Percentiles rank a stretch among this genome's conserved stretches.
These are phyloP conservation scores for Helicostylum pulchrum DNA, from an alignment of 192 early-diverging fungal genomes.

Conservation along the genomic window DNA sequence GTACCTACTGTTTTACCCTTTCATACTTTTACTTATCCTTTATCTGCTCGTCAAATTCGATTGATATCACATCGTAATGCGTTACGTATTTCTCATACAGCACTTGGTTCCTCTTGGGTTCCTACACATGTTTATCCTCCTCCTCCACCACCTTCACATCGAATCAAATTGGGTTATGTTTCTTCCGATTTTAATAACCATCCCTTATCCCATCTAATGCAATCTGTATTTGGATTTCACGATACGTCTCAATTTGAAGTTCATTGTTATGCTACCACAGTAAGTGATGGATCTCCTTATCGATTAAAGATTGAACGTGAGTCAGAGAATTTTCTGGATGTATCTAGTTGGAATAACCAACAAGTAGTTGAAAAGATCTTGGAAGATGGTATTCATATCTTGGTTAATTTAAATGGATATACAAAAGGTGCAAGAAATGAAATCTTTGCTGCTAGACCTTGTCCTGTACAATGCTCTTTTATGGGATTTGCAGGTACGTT, in stretches of 20 bases:
- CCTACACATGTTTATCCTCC: slow-evolving; percentile 69
- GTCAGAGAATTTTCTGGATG: slow-evolving; percentile 79
- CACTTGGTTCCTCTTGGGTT: slow-evolving; percentile 58
- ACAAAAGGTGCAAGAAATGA: slow-evolving; percentile 95
- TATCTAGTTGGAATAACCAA: slow-evolving; percentile 65
- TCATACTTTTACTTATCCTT: slow-evolving; percentile 93
- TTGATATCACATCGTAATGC: slow-evolving; percentile 86
- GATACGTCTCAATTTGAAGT: slow-evolving; percentile 68
- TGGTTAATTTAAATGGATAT: slow-evolving; percentile 94
- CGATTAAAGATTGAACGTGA: slow-evolving; percentile 78
- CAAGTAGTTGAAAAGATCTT: slow-evolving; percentile 74
- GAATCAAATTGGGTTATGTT: slow-evolving; percentile 82
- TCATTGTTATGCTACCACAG: slow-evolving; percentile 82
- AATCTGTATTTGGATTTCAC: slow-evolving; percentile 93
- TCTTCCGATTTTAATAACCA: slow-evolving; percentile 95
- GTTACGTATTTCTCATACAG: slow-evolving; percentile 71
- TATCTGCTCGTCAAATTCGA: slow-evolving; percentile 78
- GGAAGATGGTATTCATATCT: slow-evolving; percentile 79
- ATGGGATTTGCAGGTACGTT: slow-evolving; percentile 96
- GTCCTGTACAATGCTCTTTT: slow-evolving; percentile 84
- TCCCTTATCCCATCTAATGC: slow-evolving; percentile 90
- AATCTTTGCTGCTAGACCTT: slow-evolving; percentile 87
- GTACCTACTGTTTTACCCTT: slow-evolving; percentile 90
- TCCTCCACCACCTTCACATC: slow-evolving; percentile 64
- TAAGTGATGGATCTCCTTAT: slow-evolving; percentile 73